Percentiles rank a stretch among this genome's conserved stretches.
These are phyloP conservation scores for Pichia inconspicua DNA, from an alignment of 1,139 yeast species.

Conservation along the genomic window DNA sequence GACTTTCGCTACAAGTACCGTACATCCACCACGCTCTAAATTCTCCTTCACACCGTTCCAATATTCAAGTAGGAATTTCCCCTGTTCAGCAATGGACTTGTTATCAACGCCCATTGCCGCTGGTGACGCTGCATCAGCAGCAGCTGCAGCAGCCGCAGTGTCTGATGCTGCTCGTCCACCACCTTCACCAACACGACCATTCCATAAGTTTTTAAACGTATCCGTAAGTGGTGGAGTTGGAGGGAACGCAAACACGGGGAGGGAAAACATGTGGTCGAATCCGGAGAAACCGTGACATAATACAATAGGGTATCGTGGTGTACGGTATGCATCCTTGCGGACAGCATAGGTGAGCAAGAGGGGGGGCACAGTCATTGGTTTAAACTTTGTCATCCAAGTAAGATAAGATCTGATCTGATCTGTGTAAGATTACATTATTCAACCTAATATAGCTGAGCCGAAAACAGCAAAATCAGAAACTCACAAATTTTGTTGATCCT, in stretches of 20 bases:
- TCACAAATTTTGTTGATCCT: too few species aligned
- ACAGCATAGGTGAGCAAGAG: not conserved
- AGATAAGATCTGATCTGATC: too few species aligned
- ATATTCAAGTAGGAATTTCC: slow-evolving; percentile 48
- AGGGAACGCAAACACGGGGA: slow-evolving; percentile 10
- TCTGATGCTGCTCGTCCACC: not conserved
- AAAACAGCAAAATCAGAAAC: too few species aligned
- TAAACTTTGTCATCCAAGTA: too few species aligned
- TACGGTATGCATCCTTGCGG: slow-evolving; percentile 13
- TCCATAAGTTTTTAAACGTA: slow-evolving; percentile 1
- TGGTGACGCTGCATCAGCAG: not conserved
- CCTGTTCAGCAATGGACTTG: slow-evolving; percentile 16
- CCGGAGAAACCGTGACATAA: slow-evolving; percentile 23
- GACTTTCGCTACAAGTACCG: slow-evolving; percentile 66
- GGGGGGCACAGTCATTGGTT: too few species aligned
- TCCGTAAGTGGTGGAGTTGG: slow-evolving; percentile 6
- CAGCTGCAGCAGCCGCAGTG: not conserved
- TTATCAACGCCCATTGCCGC: slow-evolving; percentile 11
- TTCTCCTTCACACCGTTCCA: slow-evolving; percentile 75
- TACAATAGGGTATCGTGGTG: slow-evolving; percentile 20
- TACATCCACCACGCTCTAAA: slow-evolving; percentile 53
- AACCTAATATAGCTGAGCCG: too few species aligned
- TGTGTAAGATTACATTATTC: too few species aligned
- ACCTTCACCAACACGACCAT: not conserved
- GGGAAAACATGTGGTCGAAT: slow-evolving; percentile 15